Conservation (phyloP, 768 basidiomycete genomes). For the Mycena rebaudengoi region DNA sequence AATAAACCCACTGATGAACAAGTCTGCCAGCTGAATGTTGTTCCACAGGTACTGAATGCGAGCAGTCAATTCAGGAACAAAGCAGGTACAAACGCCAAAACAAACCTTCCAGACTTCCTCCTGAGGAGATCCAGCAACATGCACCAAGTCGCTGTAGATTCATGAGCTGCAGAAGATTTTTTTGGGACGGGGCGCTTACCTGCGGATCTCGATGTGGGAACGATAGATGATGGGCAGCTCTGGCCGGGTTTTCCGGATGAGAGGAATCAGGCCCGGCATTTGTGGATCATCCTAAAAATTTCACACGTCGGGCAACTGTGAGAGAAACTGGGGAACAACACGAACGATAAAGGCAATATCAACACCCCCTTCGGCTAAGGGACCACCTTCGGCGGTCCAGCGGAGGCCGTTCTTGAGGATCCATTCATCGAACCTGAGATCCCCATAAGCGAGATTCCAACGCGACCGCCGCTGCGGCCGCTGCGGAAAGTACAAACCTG, state of each 20-base stretch:
- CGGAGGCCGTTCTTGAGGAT: slow-evolving; percentile 88
- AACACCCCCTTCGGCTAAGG: slow-evolving; percentile 81
- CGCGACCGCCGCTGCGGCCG: background rate
- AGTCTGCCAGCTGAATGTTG: slow-evolving; percentile 87
- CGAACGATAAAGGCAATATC: slow-evolving; percentile 89
- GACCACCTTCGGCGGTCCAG: slow-evolving; percentile 89
- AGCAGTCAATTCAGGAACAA: background rate
- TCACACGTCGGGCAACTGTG: background rate
- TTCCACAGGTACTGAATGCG: slow-evolving; percentile 83
- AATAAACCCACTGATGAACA: slow-evolving; percentile 78
- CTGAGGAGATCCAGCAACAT: slow-evolving; percentile 83
- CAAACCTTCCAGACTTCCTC: slow-evolving; percentile 78
- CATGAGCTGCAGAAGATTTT: too few relatives aligned
- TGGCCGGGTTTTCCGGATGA: slow-evolving; percentile 86
- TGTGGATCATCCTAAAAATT: slow-evolving; percentile 76
- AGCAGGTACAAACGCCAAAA: background rate
- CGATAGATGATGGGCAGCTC: slow-evolving; percentile 91
- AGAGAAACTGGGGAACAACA: slow-evolving; percentile 1
- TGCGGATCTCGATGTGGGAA: slow-evolving; percentile 94
- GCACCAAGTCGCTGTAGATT: slow-evolving; percentile 89
- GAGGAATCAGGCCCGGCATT: slow-evolving; percentile 93
- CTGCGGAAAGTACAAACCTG: background rate
- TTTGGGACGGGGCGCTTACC: too few relatives aligned
- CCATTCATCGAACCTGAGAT: slow-evolving; percentile 78
- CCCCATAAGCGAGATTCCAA: background rate